These are phyloP conservation scores for Leccinellum albellum DNA, from an alignment of 768 basidiomycete genomes.

Conservation along the genomic window DNA sequence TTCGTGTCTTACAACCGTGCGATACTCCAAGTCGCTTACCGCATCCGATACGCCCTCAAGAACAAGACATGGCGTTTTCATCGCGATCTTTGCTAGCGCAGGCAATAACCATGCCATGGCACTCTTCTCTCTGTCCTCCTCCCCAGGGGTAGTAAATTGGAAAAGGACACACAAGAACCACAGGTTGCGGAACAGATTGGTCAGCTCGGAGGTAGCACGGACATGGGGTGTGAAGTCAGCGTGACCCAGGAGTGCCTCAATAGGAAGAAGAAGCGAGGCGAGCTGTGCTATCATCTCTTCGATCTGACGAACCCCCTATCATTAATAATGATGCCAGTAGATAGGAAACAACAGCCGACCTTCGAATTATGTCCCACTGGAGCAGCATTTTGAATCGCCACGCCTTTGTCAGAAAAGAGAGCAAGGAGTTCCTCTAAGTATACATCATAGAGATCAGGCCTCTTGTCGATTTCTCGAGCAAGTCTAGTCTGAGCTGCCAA, in stretches of 20 bases:
- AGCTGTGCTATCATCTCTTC: conserved; percentile 86
- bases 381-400: conserved; percentile 81
- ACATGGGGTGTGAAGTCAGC: conserved; percentile 59
- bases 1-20: conserved; percentile 83
- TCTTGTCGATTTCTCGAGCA: conserved; percentile 69
- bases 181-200: conserved; percentile 81
- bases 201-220: conserved; percentile 53
- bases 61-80: conserved; percentile 82
- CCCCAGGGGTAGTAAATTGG: conserved; percentile 55
- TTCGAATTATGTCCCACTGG: conserved; percentile 63
- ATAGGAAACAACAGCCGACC: conserved; percentile 36
- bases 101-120: conserved; percentile 79
- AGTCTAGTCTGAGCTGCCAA: conserved; percentile 88
- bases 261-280: conserved; percentile 83
- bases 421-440: conserved; percentile 84
- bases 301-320: conserved; percentile 38
- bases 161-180: conserved; percentile 94
- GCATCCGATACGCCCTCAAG: conserved; percentile 80
- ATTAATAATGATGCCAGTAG: conserved; percentile 4
- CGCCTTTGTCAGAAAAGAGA: conserved; percentile 87
- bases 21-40: conserved; percentile 88
- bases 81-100: conserved; percentile 74
- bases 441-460: conserved; percentile 72
- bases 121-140: conserved; percentile 45
- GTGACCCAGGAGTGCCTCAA: conserved; percentile 82